These are phyloP conservation scores for Ammopiptanthus mongolicus DNA, from an alignment of 306 rosid genomes.

Conservation along the genomic window DNA sequence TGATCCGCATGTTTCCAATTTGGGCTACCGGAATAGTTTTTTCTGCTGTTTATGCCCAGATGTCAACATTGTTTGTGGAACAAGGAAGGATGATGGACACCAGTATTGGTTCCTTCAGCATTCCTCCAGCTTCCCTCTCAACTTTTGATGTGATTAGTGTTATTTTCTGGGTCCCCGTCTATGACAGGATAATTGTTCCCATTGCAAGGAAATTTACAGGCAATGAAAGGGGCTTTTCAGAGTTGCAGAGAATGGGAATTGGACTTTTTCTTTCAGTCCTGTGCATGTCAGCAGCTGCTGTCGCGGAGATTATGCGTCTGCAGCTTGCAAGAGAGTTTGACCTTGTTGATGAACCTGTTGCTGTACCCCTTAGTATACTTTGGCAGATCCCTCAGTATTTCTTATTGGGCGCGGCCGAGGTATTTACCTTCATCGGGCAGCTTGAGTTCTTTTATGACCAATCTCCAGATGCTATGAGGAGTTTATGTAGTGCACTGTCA, in stretches of 20 bases:
- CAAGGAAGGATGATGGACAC: slow-evolving; percentile 92
- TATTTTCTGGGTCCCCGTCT: slow-evolving; percentile 86
- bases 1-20: slow-evolving; percentile 91
- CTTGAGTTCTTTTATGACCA: slow-evolving; percentile 95
- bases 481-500: slow-evolving; percentile 87
- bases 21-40: slow-evolving; percentile 92
- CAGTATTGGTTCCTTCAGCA: slow-evolving; percentile 64
- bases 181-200: slow-evolving; percentile 76
- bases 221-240: slow-evolving; percentile 83
- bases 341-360: slow-evolving; percentile 48
- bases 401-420: slow-evolving; percentile 84
- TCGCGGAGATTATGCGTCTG: slow-evolving; percentile 68
- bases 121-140: slow-evolving; percentile 94
- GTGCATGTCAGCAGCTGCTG: slow-evolving; percentile 94
- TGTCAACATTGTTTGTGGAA: slow-evolving; percentile 94
- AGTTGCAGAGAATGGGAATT: slow-evolving; percentile 94
- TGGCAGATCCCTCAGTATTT: slow-evolving; percentile 93
- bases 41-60: slow-evolving; percentile 89
- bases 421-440: slow-evolving; percentile 83
- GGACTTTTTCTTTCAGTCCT: slow-evolving; percentile 75
- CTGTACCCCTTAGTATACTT: slow-evolving; percentile 68
- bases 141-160: slow-evolving; percentile 74
- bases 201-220: slow-evolving; percentile 76
- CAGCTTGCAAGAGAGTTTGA: slow-evolving; percentile 59
- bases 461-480: slow-evolving; percentile 96